Evolutionary conservation across 2,329 filamentous ascomycete genomes (phyloP).

Genomic region (Exophiala bonariae): DNA sequence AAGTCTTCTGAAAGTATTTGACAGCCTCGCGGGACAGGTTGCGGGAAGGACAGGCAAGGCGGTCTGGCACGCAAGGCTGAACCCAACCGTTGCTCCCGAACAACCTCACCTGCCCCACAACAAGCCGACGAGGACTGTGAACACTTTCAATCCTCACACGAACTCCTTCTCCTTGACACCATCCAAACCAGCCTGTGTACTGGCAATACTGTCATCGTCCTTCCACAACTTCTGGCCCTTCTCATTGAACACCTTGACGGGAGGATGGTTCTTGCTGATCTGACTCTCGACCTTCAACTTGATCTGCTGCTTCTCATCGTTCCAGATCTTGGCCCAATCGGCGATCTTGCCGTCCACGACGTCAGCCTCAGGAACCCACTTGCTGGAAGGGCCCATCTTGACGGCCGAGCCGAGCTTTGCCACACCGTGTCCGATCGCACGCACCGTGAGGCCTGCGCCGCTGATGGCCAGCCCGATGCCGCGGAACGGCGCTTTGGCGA

Average conservation of each 20-base stretch:
- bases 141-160: neutral
- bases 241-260: conserved; percentile 19
- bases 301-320: conserved; percentile 9
- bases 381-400: conserved; percentile 19
- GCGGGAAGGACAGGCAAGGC: no score
- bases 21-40: no score
- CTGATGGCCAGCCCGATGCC: conserved; percentile 14
- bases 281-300: conserved; percentile 12
- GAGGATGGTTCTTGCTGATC: neutral
- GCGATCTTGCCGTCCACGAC: conserved; percentile 21
- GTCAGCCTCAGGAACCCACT: conserved; percentile 23
- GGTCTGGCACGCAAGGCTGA: no score
- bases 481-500: conserved; percentile 25
- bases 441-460: conserved; percentile 16
- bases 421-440: conserved; percentile 18
- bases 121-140: no score
- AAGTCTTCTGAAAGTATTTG: no score
- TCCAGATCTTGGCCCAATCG: conserved; percentile 14
- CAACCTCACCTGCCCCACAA: no score
- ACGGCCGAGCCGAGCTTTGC: conserved; percentile 18
- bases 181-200: conserved; percentile 7
- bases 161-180: conserved; percentile 12
- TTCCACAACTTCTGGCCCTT: conserved; percentile 21
- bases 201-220: conserved; percentile 20
- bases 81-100: no score